phyloP scores from a whole-genome alignment of 768 basidiomycete species.

The Infundibulicybe gibba region DNA sequence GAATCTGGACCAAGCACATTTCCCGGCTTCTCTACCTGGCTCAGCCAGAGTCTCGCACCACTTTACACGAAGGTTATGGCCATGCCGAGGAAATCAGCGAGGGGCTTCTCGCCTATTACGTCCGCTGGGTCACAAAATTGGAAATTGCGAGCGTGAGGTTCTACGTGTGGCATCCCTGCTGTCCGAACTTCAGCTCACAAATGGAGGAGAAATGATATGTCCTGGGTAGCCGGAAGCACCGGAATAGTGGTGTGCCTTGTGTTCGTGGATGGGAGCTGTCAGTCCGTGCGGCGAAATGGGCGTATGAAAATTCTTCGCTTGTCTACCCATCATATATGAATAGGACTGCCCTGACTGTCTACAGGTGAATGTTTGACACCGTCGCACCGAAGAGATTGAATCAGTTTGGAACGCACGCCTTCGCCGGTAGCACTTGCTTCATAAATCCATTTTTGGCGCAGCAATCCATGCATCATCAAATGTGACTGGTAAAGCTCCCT shows the following conservation, averaged over 20 bases:
- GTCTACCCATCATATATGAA: no score
- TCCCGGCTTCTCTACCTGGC: conserved; percentile 18
- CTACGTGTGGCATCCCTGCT: not conserved
- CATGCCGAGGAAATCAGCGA: conserved; percentile 14
- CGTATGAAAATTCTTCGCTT: not conserved
- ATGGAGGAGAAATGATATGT: conserved; percentile 12
- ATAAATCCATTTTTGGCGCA: no score
- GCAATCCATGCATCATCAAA: no score
- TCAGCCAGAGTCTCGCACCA: conserved; percentile 10
- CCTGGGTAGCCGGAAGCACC: conserved; percentile 8
- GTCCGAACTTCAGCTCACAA: conserved; percentile 7
- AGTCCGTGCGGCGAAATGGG: conserved; percentile 1
- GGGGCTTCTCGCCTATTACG: conserved; percentile 20
- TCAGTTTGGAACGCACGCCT: no score
- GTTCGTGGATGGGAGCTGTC: conserved; percentile 12
- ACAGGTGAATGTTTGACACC: no score
- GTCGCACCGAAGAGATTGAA: no score
- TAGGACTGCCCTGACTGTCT: no score
- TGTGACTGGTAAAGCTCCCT: no score
- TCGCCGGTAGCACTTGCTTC: no score
- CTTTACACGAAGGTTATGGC: conserved; percentile 13
- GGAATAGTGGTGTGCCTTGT: conserved; percentile 7
- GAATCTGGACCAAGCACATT: conserved; percentile 23
- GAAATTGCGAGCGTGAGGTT: conserved; percentile 2
- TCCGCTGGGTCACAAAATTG: conserved; percentile 7